These are phyloP conservation scores for Trametes coccinea DNA, from an alignment of 768 basidiomycete species.

Conservation along the genomic window DNA sequence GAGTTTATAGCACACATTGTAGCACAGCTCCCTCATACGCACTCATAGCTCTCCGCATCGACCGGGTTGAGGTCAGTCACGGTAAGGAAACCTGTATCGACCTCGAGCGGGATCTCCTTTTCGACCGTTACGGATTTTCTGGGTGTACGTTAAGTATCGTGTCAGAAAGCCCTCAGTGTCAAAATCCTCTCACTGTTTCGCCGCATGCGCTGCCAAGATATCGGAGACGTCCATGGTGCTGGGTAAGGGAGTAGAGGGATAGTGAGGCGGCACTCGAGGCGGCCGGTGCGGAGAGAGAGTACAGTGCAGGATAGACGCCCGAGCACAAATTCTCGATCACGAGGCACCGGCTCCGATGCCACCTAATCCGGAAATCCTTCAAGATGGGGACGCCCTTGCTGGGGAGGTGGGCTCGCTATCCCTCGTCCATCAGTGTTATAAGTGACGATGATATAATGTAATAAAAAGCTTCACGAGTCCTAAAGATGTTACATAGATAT, in stretches of 20 bases:
- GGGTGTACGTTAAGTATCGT: background rate
- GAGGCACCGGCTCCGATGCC: background rate
- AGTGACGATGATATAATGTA: too few species aligned
- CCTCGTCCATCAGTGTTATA: too few species aligned
- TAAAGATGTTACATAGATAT: too few species aligned
- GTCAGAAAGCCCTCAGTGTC: too few species aligned
- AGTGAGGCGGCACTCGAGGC: background rate
- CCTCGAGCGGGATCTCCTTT: slow-evolving; percentile 75
- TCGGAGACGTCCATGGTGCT: slow-evolving; percentile 75
- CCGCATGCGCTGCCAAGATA: slow-evolving; percentile 71
- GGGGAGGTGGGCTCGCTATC: too few species aligned
- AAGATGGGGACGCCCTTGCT: background rate
- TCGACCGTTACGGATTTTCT: slow-evolving; percentile 73
- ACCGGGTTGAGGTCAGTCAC: slow-evolving; percentile 88
- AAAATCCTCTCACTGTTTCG: slow-evolving; percentile 56
- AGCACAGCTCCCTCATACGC: slow-evolving; percentile 25
- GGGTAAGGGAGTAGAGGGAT: background rate
- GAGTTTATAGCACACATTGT: background rate
- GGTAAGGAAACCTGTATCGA: slow-evolving; percentile 81
- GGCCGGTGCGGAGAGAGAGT: background rate
- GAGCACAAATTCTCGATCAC: slow-evolving; percentile 15
- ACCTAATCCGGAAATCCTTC: background rate
- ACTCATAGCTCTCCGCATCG: slow-evolving; percentile 85
- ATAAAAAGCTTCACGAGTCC: too few species aligned
- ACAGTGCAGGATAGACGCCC: background rate